Evolutionary conservation across 2,329 filamentous ascomycete genomes (phyloP), one percentile per base, ranked within the genome.

Genomic region (Aspergillus sp.): DNA sequence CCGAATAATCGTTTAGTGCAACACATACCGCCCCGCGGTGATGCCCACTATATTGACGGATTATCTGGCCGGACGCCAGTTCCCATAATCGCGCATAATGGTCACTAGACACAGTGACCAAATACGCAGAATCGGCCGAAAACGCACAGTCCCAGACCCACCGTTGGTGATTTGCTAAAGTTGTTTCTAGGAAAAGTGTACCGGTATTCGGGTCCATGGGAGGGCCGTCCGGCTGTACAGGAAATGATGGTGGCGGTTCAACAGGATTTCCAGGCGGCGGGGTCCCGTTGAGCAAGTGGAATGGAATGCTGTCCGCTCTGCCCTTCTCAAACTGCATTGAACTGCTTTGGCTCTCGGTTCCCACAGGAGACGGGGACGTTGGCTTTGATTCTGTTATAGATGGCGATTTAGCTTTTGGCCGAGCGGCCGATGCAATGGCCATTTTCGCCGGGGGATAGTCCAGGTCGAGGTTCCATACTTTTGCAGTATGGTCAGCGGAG

Each of bases 141-240:
- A 97, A 97, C 1, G 93, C 93, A 69, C 93, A 97, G 74, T 97
- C 93, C 93, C 93, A 97, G 1, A 97, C 93, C 93, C 93, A 97
- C 54, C 93, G 87, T 77, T 97, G 93, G 76, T 97, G 93, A 55
- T 90, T 91, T 21, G 90, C 90, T 1, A 97, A 84, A 1, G 91
- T 96, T 3, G 91, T 92, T 75, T 96, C 90, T 19, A 96, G 84
- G 9, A 88, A 89, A 66, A 95, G 43, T 81, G 88, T 73, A 82
- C 84, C 8, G 71, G 76, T 68, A 70, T 73, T 64, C 49, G 75
- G 68, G 62, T 77, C 69, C 64, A 77, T 76, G 43, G 74, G 76
- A 14, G 74, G 74, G 2, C 72, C 74, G 55, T 73, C 75, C 1
- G 72, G 73, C 47, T 73, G 68, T 31, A 70, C 64, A 23, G 70